Conservation (phyloP, 441 rosid species). For the Caryocar brasiliense region DNA sequence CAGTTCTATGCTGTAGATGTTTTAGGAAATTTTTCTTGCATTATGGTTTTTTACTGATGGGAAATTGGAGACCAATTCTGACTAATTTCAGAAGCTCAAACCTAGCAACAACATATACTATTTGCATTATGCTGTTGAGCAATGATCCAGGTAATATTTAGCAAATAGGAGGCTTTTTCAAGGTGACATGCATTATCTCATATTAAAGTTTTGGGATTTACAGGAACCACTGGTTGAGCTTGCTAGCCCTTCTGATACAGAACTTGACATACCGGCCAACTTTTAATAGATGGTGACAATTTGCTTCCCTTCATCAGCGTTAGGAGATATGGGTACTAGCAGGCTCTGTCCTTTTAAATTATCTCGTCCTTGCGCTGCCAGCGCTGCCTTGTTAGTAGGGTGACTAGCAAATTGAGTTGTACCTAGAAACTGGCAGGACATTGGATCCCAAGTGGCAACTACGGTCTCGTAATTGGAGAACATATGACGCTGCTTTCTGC, state of each 20-base stretch:
- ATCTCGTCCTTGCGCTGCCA: not conserved
- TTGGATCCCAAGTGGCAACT: slow-evolving; percentile 10
- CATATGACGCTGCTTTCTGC: slow-evolving; percentile 15
- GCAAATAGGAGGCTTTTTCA: too few species aligned
- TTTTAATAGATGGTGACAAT: slow-evolving; percentile 35
- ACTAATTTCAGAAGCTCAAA: too few species aligned
- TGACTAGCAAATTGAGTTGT: slow-evolving; percentile 15
- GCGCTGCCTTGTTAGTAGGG: slow-evolving; percentile 6
- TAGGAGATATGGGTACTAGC: slow-evolving; percentile 1
- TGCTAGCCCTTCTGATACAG: slow-evolving; percentile 58
- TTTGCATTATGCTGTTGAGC: too few species aligned
- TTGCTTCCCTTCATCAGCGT: slow-evolving; percentile 4
- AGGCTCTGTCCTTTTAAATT: not conserved
- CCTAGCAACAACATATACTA: too few species aligned
- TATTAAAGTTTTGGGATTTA: slow-evolving; percentile 13
- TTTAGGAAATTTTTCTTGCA: too few species aligned
- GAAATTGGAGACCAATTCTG: too few species aligned
- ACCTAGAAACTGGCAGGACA: slow-evolving; percentile 8
- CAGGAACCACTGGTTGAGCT: slow-evolving; percentile 64
- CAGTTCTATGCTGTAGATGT: too few species aligned
- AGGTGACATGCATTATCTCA: slow-evolving; percentile 9
- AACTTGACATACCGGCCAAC: slow-evolving; percentile 44
- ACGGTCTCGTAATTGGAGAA: slow-evolving; percentile 8
- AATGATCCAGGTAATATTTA: too few species aligned
- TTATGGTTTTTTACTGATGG: too few species aligned